These are phyloP conservation scores for Coemansia sp. DNA, from an alignment of 192 early-diverging fungal species.

Conservation along the genomic window DNA sequence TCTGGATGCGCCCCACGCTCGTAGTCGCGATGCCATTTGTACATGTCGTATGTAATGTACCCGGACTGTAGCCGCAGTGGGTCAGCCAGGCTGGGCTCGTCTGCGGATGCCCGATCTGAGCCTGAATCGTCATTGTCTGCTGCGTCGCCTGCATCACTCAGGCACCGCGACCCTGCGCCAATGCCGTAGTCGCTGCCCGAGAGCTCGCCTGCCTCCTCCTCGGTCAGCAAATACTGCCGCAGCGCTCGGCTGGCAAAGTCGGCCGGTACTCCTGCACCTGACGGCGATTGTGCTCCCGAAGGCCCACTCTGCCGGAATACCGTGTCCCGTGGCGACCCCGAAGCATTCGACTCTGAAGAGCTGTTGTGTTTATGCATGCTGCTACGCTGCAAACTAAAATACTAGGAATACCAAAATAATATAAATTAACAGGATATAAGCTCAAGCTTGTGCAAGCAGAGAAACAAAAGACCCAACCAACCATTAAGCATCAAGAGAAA, in stretches of 20 bases:
- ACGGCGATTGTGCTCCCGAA: not conserved
- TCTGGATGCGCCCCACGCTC: conserved; percentile 30
- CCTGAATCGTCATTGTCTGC: conserved; percentile 13
- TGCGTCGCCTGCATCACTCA: conserved; percentile 10
- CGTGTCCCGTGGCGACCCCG: not conserved
- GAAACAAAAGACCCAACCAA: not conserved
- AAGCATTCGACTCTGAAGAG: not conserved
- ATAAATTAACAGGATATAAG: no score
- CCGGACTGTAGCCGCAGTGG: conserved; percentile 62
- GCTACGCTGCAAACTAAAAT: not conserved
- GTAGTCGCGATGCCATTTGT: conserved; percentile 72
- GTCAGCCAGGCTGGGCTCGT: conserved; percentile 19
- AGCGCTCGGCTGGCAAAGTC: conserved; percentile 28
- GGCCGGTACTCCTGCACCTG: conserved; percentile 8
- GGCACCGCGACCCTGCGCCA: conserved; percentile 2
- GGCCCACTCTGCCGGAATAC: not conserved
- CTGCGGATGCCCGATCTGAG: not conserved
- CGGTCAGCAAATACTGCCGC: conserved; percentile 29
- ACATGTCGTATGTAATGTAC: conserved; percentile 82
- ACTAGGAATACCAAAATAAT: no score
- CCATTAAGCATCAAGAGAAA: not conserved
- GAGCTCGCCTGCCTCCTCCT: conserved; percentile 27
- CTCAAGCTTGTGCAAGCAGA: not conserved
- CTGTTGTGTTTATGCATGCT: not conserved
- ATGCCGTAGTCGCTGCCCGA: not conserved